Percentiles rank a stretch among this genome's conserved stretches.
Conservation (phyloP, 2,329 filamentous ascomycete species). For the Calonectria montana region DNA sequence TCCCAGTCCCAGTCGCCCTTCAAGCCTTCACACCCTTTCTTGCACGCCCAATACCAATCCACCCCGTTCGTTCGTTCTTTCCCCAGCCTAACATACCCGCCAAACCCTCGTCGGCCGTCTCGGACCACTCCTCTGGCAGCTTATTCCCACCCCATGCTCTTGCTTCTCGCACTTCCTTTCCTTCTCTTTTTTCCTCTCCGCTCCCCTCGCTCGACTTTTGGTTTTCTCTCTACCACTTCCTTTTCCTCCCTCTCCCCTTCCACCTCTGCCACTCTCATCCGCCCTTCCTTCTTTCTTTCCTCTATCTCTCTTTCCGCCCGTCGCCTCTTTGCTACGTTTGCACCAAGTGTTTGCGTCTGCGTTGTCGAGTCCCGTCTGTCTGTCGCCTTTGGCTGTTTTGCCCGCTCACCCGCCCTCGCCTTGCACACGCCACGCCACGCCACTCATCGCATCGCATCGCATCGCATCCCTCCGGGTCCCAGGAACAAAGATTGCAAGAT, state of each 20-base stretch:
- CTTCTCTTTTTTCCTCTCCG: slow-evolving; percentile 44
- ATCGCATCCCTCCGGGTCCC: not conserved
- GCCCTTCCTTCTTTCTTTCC: slow-evolving; percentile 46
- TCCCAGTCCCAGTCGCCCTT: not conserved
- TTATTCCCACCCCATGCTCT: slow-evolving; percentile 32
- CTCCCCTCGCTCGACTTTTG: slow-evolving; percentile 46
- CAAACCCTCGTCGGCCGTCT: slow-evolving; percentile 30
- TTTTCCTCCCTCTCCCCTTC: slow-evolving; percentile 45
- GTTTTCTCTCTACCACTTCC: slow-evolving; percentile 47
- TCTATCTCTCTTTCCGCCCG: slow-evolving; percentile 42
- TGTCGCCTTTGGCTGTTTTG: slow-evolving; percentile 31
- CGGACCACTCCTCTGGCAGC: slow-evolving; percentile 18
- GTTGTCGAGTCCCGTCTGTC: slow-evolving; percentile 35
- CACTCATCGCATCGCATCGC: slow-evolving; percentile 7
- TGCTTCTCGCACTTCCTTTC: slow-evolving; percentile 45
- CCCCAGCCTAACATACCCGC: slow-evolving; percentile 39
- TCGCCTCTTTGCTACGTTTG: slow-evolving; percentile 41
- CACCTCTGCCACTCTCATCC: slow-evolving; percentile 40
- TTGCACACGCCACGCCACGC: slow-evolving; percentile 7
- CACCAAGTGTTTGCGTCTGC: slow-evolving; percentile 31
- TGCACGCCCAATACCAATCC: slow-evolving; percentile 13
- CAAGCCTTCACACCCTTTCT: slow-evolving; percentile 17
- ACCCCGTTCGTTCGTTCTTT: slow-evolving; percentile 38
- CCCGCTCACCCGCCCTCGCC: slow-evolving; percentile 29
- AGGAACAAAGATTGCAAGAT: slow-evolving; percentile 29